Percentiles rank a stretch among this genome's conserved stretches.
Evolutionary conservation across 225 moss, liverwort and hornwort species (phyloP).

Genomic region (Takakia lepidozioides): DNA sequence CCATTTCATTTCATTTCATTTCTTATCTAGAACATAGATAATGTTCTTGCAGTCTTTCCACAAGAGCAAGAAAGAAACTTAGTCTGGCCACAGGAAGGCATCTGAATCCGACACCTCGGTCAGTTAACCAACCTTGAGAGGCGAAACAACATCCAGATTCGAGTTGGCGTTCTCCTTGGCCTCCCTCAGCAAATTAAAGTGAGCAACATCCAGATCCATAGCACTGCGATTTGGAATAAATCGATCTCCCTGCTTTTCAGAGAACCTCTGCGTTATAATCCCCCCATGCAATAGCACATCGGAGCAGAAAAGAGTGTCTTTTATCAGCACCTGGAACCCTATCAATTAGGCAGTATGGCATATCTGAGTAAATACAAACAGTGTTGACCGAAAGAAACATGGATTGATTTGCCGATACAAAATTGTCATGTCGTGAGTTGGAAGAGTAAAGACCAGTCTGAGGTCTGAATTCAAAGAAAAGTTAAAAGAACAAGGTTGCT

Average conservation of each 20-base stretch:
- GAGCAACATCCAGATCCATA: constrained; percentile 51
- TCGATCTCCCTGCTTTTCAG: constrained; percentile 39
- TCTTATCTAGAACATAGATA: too few species aligned
- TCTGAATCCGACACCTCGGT: too few species aligned
- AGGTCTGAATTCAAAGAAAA: neutral
- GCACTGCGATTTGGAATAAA: constrained; percentile 57
- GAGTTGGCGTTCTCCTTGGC: constrained; percentile 39
- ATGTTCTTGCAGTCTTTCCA: too few species aligned
- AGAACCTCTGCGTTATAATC: neutral
- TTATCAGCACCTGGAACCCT: neutral
- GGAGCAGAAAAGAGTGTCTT: neutral
- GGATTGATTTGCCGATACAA: too few species aligned
- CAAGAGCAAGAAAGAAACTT: too few species aligned
- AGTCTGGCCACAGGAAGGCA: too few species aligned
- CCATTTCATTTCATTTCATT: too few species aligned
- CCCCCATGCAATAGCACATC: too few species aligned
- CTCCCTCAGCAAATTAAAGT: constrained; percentile 45
- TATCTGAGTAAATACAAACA: neutral
- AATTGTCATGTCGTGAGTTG: too few species aligned
- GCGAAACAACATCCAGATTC: constrained; percentile 40
- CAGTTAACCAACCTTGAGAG: constrained; percentile 29
- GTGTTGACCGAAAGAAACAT: too few species aligned
- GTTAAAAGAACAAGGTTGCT: neutral
- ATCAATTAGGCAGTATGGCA: neutral
- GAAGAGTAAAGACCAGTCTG: too few species aligned